phyloP scores from a whole-genome alignment of 2,329 filamentous ascomycete species.

The Trichophyton equinum region DNA sequence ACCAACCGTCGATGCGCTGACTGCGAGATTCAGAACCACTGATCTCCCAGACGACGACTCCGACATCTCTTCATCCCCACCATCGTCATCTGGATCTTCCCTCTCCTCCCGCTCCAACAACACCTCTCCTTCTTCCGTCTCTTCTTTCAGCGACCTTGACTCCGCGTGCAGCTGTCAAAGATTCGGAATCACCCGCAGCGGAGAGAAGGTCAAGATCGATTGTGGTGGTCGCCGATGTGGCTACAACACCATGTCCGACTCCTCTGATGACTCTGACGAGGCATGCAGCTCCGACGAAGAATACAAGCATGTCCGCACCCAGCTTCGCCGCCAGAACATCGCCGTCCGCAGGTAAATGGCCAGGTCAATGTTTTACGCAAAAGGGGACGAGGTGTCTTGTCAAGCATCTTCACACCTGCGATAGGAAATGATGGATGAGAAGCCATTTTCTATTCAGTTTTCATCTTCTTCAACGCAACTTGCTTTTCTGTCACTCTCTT shows the following conservation, averaged over 20 bases:
- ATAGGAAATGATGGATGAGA: constrained; percentile 4
- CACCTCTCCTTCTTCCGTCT: constrained; percentile 43
- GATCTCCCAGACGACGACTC: constrained; percentile 60
- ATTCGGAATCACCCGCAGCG: constrained; percentile 89
- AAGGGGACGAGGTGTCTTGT: neutral
- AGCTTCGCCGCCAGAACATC: constrained; percentile 27
- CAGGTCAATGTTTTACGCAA: neutral
- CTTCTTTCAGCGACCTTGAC: constrained; percentile 52
- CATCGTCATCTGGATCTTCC: constrained; percentile 50
- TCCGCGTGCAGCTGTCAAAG: constrained; percentile 80
- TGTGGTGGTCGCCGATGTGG: constrained; percentile 82
- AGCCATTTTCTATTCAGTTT: neutral
- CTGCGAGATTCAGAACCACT: constrained; percentile 59
- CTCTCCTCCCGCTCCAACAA: constrained; percentile 62
- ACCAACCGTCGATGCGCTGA: constrained; percentile 65
- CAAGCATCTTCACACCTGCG: neutral
- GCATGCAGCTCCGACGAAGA: constrained; percentile 51
- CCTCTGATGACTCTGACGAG: constrained; percentile 42
- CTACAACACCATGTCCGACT: constrained; percentile 41
- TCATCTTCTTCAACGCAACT: neutral
- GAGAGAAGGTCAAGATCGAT: constrained; percentile 89
- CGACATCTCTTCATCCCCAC: constrained; percentile 61
- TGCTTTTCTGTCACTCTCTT: neutral
- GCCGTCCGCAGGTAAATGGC: constrained; percentile 27
- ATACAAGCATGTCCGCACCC: constrained; percentile 25